phyloP scores from a whole-genome alignment of 2,329 filamentous ascomycete species.

The Pestalotiopsis sp. region DNA sequence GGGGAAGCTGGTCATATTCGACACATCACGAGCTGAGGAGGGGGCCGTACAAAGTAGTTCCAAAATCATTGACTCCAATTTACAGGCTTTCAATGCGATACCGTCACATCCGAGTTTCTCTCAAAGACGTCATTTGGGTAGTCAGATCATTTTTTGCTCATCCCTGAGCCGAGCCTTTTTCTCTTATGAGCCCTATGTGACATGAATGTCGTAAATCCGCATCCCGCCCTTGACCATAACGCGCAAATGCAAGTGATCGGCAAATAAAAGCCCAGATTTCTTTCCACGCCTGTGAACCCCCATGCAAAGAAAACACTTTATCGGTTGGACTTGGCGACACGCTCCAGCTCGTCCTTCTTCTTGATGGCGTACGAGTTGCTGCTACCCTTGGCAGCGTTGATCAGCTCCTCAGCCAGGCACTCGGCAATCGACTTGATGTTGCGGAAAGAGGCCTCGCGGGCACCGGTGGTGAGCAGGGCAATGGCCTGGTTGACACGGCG shows the following conservation, averaged over 20 bases:
- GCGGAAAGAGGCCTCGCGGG: constrained; percentile 97
- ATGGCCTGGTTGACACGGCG: constrained; percentile 99
- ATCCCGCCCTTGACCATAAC: constrained; percentile 45
- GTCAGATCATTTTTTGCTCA: constrained; percentile 35
- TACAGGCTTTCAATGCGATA: constrained; percentile 9
- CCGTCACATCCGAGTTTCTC: background rate
- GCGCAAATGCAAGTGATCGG: constrained; percentile 43
- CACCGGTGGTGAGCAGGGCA: constrained; percentile 97
- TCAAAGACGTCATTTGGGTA: constrained; percentile 35
- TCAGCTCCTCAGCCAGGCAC: constrained; percentile 99
- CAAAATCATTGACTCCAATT: constrained; percentile 1
- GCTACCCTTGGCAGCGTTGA: constrained; percentile 99
- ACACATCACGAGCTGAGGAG: background rate
- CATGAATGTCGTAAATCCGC: constrained; percentile 45
- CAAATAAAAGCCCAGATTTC: constrained; percentile 37
- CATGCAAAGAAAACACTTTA: constrained; percentile 63
- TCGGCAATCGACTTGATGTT: constrained; percentile 99
- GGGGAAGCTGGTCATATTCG: background rate
- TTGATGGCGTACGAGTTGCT: constrained; percentile 99
- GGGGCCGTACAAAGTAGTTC: background rate
- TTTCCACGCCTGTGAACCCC: constrained; percentile 43
- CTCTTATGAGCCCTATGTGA: constrained; percentile 43
- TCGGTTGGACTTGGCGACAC: constrained; percentile 99
- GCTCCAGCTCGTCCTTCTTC: constrained; percentile 99
- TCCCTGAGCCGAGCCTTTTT: constrained; percentile 38